These are phyloP conservation scores for Ascochyta koolunga DNA, from an alignment of 2,329 filamentous ascomycete genomes.

Conservation along the genomic window DNA sequence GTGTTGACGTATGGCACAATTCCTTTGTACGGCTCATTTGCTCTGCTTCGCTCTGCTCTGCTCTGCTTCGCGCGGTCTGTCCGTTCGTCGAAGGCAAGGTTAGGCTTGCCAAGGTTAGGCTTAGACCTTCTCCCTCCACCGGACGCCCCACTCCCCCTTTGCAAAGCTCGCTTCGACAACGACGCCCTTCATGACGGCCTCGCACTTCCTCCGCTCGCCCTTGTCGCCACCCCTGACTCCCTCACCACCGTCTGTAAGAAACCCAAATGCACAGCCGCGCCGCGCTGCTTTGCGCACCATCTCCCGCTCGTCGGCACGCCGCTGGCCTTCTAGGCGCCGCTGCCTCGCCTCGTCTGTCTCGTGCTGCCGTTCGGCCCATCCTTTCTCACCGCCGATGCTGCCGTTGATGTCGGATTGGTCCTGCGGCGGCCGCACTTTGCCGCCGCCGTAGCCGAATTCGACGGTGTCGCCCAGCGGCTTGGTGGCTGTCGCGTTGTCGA, in stretches of 20 bases:
- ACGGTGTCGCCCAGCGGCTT: slow-evolving; percentile 10
- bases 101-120: too few relatives aligned
- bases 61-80: too few relatives aligned
- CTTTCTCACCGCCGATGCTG: slow-evolving; percentile 63
- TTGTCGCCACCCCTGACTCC: slow-evolving; percentile 16
- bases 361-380: slow-evolving; percentile 58
- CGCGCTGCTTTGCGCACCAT: slow-evolving; percentile 68
- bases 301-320: slow-evolving; percentile 59
- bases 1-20: slow-evolving; percentile 14
- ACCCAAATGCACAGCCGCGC: slow-evolving; percentile 63
- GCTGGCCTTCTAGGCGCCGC: slow-evolving; percentile 58
- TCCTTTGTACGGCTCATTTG: neutral
- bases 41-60: neutral
- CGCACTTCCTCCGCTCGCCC: slow-evolving; percentile 55
- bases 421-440: slow-evolving; percentile 50
- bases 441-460: slow-evolving; percentile 38
- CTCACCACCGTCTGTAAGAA: slow-evolving; percentile 37
- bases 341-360: slow-evolving; percentile 60
- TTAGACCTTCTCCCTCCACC: slow-evolving; percentile 58
- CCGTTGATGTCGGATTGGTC: slow-evolving; percentile 60
- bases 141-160: slow-evolving; percentile 65
- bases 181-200: slow-evolving; percentile 64
- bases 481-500: neutral
- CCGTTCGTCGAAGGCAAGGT: too few relatives aligned
- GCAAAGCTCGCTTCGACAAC: slow-evolving; percentile 67